Conservation (phyloP, 768 basidiomycete genomes). For the Suillus paluster region DNA sequence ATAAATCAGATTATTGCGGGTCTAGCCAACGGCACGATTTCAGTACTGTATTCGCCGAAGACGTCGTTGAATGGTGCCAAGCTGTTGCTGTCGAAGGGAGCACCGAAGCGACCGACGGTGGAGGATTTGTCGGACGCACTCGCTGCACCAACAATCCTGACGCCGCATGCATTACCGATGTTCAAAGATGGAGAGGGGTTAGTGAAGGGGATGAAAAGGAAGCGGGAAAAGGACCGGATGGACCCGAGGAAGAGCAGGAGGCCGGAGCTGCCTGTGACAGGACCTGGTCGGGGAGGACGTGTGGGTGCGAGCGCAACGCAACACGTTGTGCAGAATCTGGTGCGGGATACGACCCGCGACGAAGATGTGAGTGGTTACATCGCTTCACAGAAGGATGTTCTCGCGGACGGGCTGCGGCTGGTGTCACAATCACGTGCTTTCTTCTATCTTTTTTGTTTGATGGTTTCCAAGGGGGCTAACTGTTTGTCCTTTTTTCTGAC, state of each 20-base stretch:
- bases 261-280: conserved; percentile 91
- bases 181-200: conserved; percentile 79
- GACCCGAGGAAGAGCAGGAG: conserved; percentile 92
- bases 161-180: conserved; percentile 91
- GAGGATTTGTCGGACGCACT: conserved; percentile 90
- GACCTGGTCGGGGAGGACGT: conserved; percentile 91
- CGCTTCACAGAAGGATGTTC: conserved; percentile 5
- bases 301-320: conserved; percentile 98
- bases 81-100: conserved; percentile 85
- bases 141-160: conserved; percentile 85
- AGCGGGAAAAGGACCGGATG: conserved; percentile 84
- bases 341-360: conserved; percentile 87
- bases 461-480: conserved; percentile 34
- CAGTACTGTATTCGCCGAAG: conserved; percentile 90
- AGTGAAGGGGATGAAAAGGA: conserved; percentile 80
- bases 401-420: not conserved
- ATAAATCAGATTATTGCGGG: conserved; percentile 96
- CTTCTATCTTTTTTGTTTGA: conserved; percentile 20
- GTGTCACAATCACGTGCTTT: conserved; percentile 18
- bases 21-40: conserved; percentile 84
- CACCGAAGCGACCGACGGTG: conserved; percentile 76
- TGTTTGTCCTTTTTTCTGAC: conserved; percentile 28
- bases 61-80: conserved; percentile 94
- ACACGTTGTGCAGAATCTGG: conserved; percentile 93
- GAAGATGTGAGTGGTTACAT: conserved; percentile 80